phyloP scores from a whole-genome alignment of 2,329 filamentous ascomycete species.

The Calonectria pseudoreteaudii region DNA sequence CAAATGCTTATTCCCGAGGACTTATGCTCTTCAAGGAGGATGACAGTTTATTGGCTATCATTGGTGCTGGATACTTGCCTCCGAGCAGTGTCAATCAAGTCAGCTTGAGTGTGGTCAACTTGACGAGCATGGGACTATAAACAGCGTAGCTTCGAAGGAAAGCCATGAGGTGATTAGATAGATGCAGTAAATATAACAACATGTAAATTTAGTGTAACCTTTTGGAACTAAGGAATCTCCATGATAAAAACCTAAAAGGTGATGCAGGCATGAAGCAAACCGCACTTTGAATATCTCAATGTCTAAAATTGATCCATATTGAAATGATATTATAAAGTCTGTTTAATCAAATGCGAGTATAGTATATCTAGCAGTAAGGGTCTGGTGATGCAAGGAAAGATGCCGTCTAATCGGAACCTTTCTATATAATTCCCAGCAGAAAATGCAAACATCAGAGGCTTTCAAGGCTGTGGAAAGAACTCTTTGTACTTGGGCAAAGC shows the following conservation, averaged over 20 bases:
- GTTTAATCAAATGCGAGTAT: background rate
- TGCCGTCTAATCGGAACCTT: too few relatives aligned
- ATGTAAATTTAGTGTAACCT: background rate
- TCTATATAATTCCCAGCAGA: background rate
- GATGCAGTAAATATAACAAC: background rate
- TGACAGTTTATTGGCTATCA: slow-evolving; percentile 53
- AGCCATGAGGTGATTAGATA: too few relatives aligned
- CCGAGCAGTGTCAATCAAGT: slow-evolving; percentile 59
- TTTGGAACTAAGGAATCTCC: too few relatives aligned
- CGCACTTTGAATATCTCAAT: too few relatives aligned
- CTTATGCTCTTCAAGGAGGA: slow-evolving; percentile 51
- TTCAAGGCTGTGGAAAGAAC: slow-evolving; percentile 30
- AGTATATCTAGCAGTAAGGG: background rate
- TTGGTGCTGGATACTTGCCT: slow-evolving; percentile 57
- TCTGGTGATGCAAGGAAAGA: background rate
- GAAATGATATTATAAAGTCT: background rate
- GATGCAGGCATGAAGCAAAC: too few relatives aligned
- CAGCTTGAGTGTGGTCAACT: slow-evolving; percentile 49
- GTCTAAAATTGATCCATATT: too few relatives aligned
- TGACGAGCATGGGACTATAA: slow-evolving; percentile 12
- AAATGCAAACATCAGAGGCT: background rate
- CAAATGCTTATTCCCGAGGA: slow-evolving; percentile 51
- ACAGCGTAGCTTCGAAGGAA: background rate
- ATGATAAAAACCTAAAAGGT: too few relatives aligned
- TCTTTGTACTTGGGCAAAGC: slow-evolving; percentile 38